Base-by-base conservation (phyloP, 441 rosid genomes). In the Jatropha podagrica region DNA sequence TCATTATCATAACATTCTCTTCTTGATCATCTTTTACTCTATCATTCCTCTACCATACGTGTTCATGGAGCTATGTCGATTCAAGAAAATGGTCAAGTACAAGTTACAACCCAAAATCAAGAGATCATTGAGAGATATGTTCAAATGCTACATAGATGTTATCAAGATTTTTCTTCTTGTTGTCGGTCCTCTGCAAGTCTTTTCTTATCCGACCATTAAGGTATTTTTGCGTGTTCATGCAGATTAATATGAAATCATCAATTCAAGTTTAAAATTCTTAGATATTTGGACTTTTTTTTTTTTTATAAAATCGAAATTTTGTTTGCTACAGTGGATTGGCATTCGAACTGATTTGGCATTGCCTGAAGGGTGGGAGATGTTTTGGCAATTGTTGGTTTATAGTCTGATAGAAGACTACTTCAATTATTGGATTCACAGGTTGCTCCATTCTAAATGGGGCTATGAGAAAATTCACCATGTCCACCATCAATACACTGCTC, bases 361-460 rank as follows among this genome's bases (percentile, higher is more conserved):
- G 74, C 97, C 97, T 7, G 77, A 94, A 15, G 66, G 77, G 2
- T 65, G 86, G 89, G 92, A 92, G 80, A 80, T 90, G 44, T 27
- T 83, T 7, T 48, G 85, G 49, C 95, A 90, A 63, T 71, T 89
- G 70, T 0, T 83, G 20, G 92, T 89, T 11, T 92, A 92, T 81
- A 87, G 86, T 66, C 11, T 92, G 77, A 56, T 90, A 71, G 94
- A 90, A 76, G 97, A 90, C 73, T 92, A 90, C 51, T 84, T 89
- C 32, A 87, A 87, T 79, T 92, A 92, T 80, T 92, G 97, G 97
- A 78, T 89, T 41, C 97, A 92, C 56, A 86, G 95, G 70, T 86
- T 84, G 73, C 84, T 92, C 27, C 97, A 90, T 72, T 41, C 83
- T 59, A 85, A 89, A 72, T 90, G 97, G 97, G 93, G 94, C 4